A percentile compares a stretch with the other conserved stretches of the same genome.
Evolutionary conservation across 176 grass and related monocot genomes (phyloP).

Genomic region (Oryza coarctata): DNA sequence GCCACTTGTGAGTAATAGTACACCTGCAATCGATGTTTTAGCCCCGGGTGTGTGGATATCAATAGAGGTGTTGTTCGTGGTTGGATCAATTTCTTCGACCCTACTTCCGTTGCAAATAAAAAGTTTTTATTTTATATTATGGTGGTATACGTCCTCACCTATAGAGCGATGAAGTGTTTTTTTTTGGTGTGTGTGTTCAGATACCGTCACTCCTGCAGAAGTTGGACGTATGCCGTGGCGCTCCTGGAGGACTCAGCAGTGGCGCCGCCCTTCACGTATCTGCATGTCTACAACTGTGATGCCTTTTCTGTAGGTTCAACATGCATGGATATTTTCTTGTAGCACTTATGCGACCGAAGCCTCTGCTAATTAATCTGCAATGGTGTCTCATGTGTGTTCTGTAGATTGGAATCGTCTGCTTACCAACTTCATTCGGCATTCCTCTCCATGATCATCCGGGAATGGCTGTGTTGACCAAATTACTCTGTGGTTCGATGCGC

Average conservation of each 20-base stretch:
- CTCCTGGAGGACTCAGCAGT: conserved; percentile 43
- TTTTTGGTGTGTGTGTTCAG: too few relatives aligned
- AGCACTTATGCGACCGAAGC: background rate
- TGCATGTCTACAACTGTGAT: conserved; percentile 73
- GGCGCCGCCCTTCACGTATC: conserved; percentile 84
- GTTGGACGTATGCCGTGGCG: conserved; percentile 75
- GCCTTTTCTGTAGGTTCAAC: conserved; percentile 66
- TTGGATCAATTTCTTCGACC: too few relatives aligned
- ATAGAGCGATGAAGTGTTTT: background rate
- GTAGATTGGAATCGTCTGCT: conserved; percentile 93
- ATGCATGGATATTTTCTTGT: background rate
- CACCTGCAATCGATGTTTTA: too few relatives aligned
- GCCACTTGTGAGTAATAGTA: too few relatives aligned
- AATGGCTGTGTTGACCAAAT: conserved; percentile 96
- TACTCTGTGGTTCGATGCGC: conserved; percentile 91
- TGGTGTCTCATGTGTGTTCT: conserved; percentile 22
- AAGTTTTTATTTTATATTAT: too few relatives aligned
- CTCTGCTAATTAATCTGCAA: background rate
- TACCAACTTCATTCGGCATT: conserved; percentile 85
- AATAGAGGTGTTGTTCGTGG: too few relatives aligned
- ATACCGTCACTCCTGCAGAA: conserved; percentile 73
- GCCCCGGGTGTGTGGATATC: too few relatives aligned
- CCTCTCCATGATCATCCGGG: conserved; percentile 93
- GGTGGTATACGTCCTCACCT: too few relatives aligned
- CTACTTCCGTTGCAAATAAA: too few relatives aligned